A percentile compares a stretch with the other conserved stretches of the same genome.
Conservation (phyloP, 2,329 filamentous ascomycete genomes). For the Colletotrichum aenigma region DNA sequence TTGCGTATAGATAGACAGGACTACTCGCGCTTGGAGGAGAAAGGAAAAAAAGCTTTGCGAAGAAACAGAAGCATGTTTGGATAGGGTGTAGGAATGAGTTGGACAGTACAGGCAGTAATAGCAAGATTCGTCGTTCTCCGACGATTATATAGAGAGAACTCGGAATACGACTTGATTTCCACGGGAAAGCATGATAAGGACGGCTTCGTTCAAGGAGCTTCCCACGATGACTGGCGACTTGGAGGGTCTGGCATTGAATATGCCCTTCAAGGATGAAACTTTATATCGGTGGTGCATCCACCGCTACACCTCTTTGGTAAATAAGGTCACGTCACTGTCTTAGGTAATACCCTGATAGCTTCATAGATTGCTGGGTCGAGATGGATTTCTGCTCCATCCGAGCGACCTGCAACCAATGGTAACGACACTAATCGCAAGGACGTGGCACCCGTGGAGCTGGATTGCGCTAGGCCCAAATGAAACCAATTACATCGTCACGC, state of each 20-base stretch:
- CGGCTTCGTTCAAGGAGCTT: neutral
- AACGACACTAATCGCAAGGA: conserved; percentile 3
- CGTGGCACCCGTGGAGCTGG: conserved; percentile 9
- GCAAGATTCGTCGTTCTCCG: neutral
- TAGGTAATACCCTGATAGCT: neutral
- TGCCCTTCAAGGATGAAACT: neutral
- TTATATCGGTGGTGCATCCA: neutral
- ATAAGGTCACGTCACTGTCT: neutral
- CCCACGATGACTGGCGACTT: neutral
- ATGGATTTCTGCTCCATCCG: neutral
- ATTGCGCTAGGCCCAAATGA: conserved; percentile 21
- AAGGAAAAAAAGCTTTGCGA: neutral
- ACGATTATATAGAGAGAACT: neutral
- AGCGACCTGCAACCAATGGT: conserved; percentile 3
- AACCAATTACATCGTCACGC: conserved; percentile 19
- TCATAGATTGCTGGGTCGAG: neutral
- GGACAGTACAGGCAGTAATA: neutral
- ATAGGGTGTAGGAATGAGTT: neutral
- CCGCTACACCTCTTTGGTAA: neutral
- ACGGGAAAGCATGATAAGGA: neutral
- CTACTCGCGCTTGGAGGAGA: neutral
- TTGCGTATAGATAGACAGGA: neutral
- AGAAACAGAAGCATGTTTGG: neutral
- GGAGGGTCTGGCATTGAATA: neutral
- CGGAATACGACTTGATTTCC: neutral